Base-by-base conservation (phyloP, 768 basidiomycete genomes). In the Suillus bovinus region DNA sequence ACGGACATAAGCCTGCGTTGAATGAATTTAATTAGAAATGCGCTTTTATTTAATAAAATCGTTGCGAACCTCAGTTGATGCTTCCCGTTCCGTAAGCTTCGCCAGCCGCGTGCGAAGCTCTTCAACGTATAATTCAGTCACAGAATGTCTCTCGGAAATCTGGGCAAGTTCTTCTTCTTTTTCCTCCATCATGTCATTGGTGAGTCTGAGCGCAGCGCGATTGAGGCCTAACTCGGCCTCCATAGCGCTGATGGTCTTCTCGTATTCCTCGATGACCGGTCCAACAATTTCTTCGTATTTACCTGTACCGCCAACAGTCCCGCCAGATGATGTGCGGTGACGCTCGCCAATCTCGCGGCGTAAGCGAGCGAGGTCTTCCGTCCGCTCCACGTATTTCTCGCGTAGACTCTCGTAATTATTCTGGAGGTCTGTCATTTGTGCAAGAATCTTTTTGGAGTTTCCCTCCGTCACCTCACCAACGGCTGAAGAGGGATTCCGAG, bases 261-360 rank as follows among this genome's bases (percentile, higher is more conserved):
- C 96, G 76, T 99, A 99, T 77, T 98, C 95, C 76, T 97, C 93
- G 58, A 99, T 97, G 68, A 99, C 95, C 2, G 96, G 96, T 17
- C 94, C 96, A 24, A 99, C 96, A 65, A 91, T 94, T 76, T 94
- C 93, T 70, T 94, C 93, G 69, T 94, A 94, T 69, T 88, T 89
- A 63, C 82, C 87, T 4, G 87, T 91, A 20, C 86, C 90, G 4
- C 85, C 83, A 24, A 88, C 68, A 38, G 84, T 83, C 33, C 91
- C 90, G 9, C 84, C 81, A 31, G 67, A 70, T 34, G 85, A 85
- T 22, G 72, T 68, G 44, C 90, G 83, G 66, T 90, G 87, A 71
- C 81, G 85, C 70, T 91, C 90, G 42, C 90, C 91, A 24, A 93
- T 81, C 69, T 93, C 91, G 57, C 88, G 82, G 55, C 91, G 83